Conservation (phyloP, 805 yeast genomes). For the Crinitomyces ghanaensis region DNA sequence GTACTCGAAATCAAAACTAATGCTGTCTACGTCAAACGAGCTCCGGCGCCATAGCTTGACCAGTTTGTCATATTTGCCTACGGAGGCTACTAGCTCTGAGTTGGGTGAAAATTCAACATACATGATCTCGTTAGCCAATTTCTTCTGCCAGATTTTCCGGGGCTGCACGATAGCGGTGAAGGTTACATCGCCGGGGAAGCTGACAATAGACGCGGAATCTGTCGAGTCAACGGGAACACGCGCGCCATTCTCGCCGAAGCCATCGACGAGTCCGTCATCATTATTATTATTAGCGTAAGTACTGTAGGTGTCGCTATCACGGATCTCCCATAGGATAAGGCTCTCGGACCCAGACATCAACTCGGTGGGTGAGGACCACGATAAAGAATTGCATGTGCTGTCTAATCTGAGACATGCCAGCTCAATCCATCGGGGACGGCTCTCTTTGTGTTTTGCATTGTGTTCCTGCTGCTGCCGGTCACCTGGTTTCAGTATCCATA, state of each 20-base stretch:
- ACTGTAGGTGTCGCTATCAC: too few species aligned
- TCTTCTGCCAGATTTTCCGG: conserved; percentile 32
- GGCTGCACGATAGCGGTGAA: not conserved
- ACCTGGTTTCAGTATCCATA: conserved; percentile 18
- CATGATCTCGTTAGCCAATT: conserved; percentile 52
- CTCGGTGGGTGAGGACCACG: conserved; percentile 49
- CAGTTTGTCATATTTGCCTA: conserved; percentile 49
- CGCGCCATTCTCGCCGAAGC: not conserved
- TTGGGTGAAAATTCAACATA: conserved; percentile 52
- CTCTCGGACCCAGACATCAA: conserved; percentile 48
- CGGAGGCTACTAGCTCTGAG: conserved; percentile 53
- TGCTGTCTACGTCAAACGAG: conserved; percentile 51
- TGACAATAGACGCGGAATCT: not conserved
- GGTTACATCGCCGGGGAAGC: conserved; percentile 4
- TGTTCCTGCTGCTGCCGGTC: conserved; percentile 9
- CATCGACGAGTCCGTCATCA: not conserved
- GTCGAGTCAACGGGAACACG: not conserved
- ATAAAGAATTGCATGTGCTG: conserved; percentile 29
- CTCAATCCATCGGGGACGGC: not conserved
- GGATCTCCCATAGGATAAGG: conserved; percentile 42
- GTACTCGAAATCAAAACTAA: conserved; percentile 57
- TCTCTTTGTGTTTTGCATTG: not conserved
- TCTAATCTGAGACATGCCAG: conserved; percentile 7
- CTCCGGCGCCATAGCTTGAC: conserved; percentile 73
- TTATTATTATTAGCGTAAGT: not conserved